Percentiles rank a stretch among this genome's conserved stretches.
Conservation (phyloP, 1,139 yeast genomes). For the Blastobotrys apis region DNA sequence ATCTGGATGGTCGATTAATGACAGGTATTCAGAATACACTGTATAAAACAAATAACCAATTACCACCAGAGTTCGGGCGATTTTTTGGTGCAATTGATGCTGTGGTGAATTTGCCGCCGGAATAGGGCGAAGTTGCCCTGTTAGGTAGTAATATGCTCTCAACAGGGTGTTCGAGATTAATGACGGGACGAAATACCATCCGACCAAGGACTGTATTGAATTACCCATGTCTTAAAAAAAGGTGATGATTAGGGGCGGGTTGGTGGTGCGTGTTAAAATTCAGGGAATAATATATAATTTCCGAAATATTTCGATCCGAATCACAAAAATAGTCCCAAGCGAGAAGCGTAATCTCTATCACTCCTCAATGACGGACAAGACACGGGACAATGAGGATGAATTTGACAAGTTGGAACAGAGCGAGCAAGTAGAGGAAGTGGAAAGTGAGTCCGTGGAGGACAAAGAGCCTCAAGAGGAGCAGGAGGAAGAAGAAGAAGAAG, state of each 20-base stretch:
- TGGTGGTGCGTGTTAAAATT: no score
- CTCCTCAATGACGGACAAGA: no score
- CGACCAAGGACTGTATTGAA: conserved; percentile 11
- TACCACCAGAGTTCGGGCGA: conserved; percentile 3
- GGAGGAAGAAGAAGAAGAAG: conserved; percentile 3
- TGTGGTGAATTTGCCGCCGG: neutral
- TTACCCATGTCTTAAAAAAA: neutral
- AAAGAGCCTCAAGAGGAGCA: neutral
- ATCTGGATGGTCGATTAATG: conserved; percentile 7
- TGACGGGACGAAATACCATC: conserved; percentile 28
- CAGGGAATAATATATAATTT: no score
- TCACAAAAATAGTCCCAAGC: no score
- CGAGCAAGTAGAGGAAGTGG: conserved; percentile 1
- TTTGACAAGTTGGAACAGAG: neutral
- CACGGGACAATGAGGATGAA: no score
- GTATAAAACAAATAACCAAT: conserved; percentile 6
- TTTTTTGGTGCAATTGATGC: neutral
- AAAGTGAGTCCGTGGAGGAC: neutral
- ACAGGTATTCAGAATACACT: neutral
- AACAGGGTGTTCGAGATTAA: conserved; percentile 20
- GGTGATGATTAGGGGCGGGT: no score
- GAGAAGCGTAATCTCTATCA: no score
- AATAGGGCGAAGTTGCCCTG: neutral
- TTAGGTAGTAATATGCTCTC: conserved; percentile 15
- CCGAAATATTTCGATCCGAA: no score